Conservation (phyloP, 768 basidiomycete genomes). For the Boletus sp. region DNA sequence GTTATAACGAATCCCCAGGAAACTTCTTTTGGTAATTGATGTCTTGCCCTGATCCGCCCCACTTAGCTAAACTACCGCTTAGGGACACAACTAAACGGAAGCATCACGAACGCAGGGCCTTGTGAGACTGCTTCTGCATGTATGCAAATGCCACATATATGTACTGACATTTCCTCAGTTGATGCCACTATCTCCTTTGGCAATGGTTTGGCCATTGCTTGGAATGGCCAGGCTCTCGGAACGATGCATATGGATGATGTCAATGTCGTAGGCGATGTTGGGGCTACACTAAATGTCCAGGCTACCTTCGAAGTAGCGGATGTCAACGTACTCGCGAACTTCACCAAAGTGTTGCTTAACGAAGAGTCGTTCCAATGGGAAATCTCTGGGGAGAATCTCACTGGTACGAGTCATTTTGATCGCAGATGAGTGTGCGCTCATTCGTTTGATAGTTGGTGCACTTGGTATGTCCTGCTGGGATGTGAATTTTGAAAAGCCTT, state of each 20-base stretch:
- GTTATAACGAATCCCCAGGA: conserved; percentile 59
- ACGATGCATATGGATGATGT: conserved; percentile 60
- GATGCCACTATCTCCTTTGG: conserved; percentile 69
- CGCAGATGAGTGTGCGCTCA: not conserved
- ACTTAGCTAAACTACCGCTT: conserved; percentile 2
- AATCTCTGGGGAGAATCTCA: conserved; percentile 63
- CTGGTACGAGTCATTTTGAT: conserved; percentile 37
- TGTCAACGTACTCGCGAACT: conserved; percentile 55
- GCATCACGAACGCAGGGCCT: conserved; percentile 68
- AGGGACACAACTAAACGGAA: conserved; percentile 57
- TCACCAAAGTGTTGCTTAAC: conserved; percentile 65
- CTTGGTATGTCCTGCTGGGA: conserved; percentile 42
- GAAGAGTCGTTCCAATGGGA: conserved; percentile 68
- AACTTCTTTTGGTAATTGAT: conserved; percentile 50
- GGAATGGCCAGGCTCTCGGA: conserved; percentile 58
- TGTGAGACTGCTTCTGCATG: conserved; percentile 42
- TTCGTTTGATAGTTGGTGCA: conserved; percentile 45
- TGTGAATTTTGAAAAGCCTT: not conserved
- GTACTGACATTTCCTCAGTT: conserved; percentile 37
- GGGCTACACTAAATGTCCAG: conserved; percentile 54
- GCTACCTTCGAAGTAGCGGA: conserved; percentile 59
- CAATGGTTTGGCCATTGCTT: conserved; percentile 57
- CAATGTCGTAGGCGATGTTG: conserved; percentile 57
- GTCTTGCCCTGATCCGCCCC: not conserved
- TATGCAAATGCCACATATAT: not conserved